Conservation (phyloP, 441 rosid genomes). For the Aquilaria agallochum region DNA sequence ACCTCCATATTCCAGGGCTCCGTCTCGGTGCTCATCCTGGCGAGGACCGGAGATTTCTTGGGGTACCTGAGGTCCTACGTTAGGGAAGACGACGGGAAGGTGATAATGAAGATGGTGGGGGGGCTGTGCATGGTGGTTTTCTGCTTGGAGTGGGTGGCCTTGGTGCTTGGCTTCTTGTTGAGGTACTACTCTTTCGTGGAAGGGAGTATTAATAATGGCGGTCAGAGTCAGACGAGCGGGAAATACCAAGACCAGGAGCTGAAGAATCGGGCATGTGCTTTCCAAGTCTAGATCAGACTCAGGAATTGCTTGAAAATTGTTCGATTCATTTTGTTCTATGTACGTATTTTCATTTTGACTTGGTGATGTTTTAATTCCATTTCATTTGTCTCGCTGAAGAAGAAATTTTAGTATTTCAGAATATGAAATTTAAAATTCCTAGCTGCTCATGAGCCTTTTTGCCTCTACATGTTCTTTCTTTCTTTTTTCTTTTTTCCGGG, state of each 20-base stretch:
- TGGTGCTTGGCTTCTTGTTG: constrained; percentile 75
- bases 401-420: no score
- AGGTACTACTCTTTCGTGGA: constrained; percentile 61
- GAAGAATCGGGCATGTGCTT: constrained; percentile 84
- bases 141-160: constrained; percentile 78
- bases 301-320: no score
- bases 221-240: constrained; percentile 29
- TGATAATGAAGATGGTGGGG: constrained; percentile 69
- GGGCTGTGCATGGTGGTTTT: constrained; percentile 70
- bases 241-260: constrained; percentile 53
- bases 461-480: no score
- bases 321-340: no score
- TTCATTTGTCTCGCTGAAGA: no score
- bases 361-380: no score
- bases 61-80: constrained; percentile 61
- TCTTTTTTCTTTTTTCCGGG: no score
- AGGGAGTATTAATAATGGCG: constrained; percentile 20
- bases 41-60: constrained; percentile 57
- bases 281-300: constrained; percentile 43
- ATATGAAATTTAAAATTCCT: no score
- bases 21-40: constrained; percentile 66
- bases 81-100: constrained; percentile 58
- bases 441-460: no score
- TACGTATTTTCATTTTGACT: no score
- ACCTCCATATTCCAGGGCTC: constrained; percentile 88